Conservation (phyloP, 345 rosid genomes). For the Brassica juncea region DNA sequence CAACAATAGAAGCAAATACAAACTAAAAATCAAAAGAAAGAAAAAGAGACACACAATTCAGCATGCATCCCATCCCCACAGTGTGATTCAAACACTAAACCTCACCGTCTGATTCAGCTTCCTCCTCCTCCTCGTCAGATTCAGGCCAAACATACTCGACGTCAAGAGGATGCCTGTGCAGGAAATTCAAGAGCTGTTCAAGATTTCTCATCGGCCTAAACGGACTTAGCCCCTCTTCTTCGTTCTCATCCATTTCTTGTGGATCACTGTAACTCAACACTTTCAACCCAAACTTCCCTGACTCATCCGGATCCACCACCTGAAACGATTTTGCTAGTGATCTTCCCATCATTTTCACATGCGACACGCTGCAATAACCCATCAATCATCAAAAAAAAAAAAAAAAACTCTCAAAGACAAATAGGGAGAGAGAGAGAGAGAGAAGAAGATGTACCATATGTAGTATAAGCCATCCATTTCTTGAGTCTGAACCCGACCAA, state of each 20-base stretch:
- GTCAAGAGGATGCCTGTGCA: conserved; percentile 45
- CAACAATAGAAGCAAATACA: background rate
- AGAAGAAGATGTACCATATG: conserved; percentile 58
- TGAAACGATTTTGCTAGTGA: conserved; percentile 57
- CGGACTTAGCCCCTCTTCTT: conserved; percentile 9
- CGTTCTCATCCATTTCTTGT: conserved; percentile 17
- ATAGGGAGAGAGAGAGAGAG: background rate
- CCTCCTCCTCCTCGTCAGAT: conserved; percentile 49
- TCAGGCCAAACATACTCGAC: conserved; percentile 48
- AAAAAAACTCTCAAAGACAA: background rate
- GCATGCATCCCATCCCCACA: background rate
- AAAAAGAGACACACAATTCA: background rate
- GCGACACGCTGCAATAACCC: conserved; percentile 61
- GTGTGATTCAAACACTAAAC: conserved; percentile 37
- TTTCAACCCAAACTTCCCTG: conserved; percentile 55
- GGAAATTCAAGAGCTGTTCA: conserved; percentile 53
- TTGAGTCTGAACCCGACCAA: conserved; percentile 88
- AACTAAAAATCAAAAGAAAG: background rate
- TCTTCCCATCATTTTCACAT: conserved; percentile 67
- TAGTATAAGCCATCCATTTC: conserved; percentile 78
- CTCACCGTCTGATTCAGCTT: conserved; percentile 59
- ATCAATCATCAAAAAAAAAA: background rate
- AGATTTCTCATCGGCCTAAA: conserved; percentile 44
- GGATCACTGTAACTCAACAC: conserved; percentile 50
- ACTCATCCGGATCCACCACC: conserved; percentile 47